These are phyloP conservation scores for Solanum stenotomum DNA, from an alignment of 257 asterid species.

Conservation along the genomic window DNA sequence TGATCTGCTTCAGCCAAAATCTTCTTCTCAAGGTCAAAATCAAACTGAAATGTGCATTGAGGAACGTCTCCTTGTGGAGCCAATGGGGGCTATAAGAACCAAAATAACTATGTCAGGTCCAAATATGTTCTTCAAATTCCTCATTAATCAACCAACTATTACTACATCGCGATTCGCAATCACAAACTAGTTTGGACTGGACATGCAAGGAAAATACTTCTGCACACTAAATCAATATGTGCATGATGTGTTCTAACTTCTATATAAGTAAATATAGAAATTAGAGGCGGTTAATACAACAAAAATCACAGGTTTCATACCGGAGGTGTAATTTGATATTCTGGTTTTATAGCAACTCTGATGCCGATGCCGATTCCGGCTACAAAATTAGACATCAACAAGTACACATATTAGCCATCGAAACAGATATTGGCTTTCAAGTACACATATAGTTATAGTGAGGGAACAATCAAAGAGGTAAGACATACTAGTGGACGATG, in stretches of 20 bases:
- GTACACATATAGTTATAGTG: not conserved
- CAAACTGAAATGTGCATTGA: constrained; percentile 66
- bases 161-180: not conserved
- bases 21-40: constrained; percentile 83
- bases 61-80: constrained; percentile 77
- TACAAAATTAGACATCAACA: constrained; percentile 3
- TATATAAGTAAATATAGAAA: not conserved
- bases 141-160: not conserved
- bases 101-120: not conserved
- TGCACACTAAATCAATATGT: not conserved
- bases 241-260: not conserved
- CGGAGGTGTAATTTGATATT: constrained; percentile 33
- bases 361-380: constrained; percentile 38
- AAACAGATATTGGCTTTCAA: not conserved
- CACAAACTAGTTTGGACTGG: not conserved
- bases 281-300: not conserved
- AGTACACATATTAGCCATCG: not conserved
- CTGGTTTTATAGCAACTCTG: constrained; percentile 30
- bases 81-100: constrained; percentile 50
- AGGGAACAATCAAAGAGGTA: not conserved
- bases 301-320: constrained; percentile 1
- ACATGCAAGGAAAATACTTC: not conserved
- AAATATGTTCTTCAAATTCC: not conserved
- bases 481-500: constrained; percentile 9
- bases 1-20: constrained; percentile 60